Percentiles rank a stretch among this genome's conserved stretches.
Evolutionary conservation across 345 rosid species (phyloP).

Genomic region (Trapa incisa): DNA sequence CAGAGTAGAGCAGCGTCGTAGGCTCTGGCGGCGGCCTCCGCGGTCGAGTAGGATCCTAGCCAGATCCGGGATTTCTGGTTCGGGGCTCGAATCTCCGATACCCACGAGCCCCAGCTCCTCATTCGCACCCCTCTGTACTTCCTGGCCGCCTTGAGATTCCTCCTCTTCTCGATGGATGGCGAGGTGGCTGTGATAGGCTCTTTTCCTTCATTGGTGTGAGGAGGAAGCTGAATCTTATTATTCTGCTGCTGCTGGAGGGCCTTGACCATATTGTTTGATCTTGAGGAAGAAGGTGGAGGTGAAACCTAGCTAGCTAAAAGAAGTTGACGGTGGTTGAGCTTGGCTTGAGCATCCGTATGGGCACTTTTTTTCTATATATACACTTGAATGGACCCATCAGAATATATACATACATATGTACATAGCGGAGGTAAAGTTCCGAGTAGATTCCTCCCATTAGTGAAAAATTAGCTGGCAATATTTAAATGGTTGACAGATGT

Average conservation of each 20-base stretch:
- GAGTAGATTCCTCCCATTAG: not conserved
- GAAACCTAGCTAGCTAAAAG: not conserved
- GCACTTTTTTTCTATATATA: too few relatives aligned
- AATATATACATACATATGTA: not conserved
- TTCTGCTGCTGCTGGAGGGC: slow-evolving; percentile 25
- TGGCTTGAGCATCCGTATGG: too few relatives aligned
- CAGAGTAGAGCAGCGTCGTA: slow-evolving; percentile 92
- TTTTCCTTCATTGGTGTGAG: slow-evolving; percentile 3
- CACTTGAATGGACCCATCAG: too few relatives aligned
- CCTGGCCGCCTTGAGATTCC: slow-evolving; percentile 19
- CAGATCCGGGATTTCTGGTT: slow-evolving; percentile 91
- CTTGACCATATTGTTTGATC: slow-evolving; percentile 41
- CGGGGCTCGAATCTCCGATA: slow-evolving; percentile 95
- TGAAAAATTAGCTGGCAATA: not conserved
- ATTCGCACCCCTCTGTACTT: slow-evolving; percentile 91
- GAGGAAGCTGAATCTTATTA: slow-evolving; percentile 16
- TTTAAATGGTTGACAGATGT: slow-evolving; percentile 36
- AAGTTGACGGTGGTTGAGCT: not conserved
- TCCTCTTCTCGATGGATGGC: slow-evolving; percentile 14
- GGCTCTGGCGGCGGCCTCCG: slow-evolving; percentile 97
- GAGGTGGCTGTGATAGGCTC: not conserved
- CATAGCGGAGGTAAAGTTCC: not conserved
- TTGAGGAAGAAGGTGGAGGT: not conserved
- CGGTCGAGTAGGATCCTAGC: slow-evolving; percentile 89
- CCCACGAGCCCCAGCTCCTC: slow-evolving; percentile 99